Base-by-base conservation (phyloP, 2,329 filamentous ascomycete species). In the Fusarium illudens region DNA sequence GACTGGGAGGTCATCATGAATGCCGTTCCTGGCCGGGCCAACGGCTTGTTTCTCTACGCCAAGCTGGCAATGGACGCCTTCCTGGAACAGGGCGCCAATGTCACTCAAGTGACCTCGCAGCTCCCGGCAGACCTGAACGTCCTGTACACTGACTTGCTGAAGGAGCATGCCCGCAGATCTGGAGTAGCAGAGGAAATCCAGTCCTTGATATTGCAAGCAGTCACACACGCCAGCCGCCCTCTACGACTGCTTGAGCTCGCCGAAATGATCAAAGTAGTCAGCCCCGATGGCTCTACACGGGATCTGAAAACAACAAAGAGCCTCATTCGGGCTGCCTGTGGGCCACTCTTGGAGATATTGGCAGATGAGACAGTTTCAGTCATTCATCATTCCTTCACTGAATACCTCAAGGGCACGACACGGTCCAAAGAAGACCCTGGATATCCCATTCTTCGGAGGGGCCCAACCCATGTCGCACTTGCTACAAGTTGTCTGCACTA, bases 21-120 rank as follows among this genome's bases (percentile, higher is more conserved):
- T 5, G 36, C 46, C 1, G 34, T 71, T 1, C 46, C 59, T 7
- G 48, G 55, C 5, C 52, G 59, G 2, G 60, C 65, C 6, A 63
- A 53, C 7, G 67, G 67, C 2, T 17, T 71, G 8, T 71, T 71
- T 25, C 62, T 71, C 2, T 70, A 68, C 22, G 68, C 59, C 13
- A 71, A 66, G 9, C 30, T 71, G n/a, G 37, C 67, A 2, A 68
- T 71, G 58, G 65, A 71, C 3, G 29, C 39, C 10, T 50, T 44
- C 10, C 29, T 60, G 0, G 13, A 57, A 2, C 27, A 42, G 2
- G 17, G 12, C 13, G 29, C 32, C 1, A 4, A 60, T 12, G 50
- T 64, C 22, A 29, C 36, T 0, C 13, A 62, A 6, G 53, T 56
- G 0, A 17, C 70, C 4, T 42, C 30, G 2, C 48, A 46, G 1